Base-by-base conservation (phyloP, 2,329 filamentous ascomycete species). In the Aspergillus flavus region DNA sequence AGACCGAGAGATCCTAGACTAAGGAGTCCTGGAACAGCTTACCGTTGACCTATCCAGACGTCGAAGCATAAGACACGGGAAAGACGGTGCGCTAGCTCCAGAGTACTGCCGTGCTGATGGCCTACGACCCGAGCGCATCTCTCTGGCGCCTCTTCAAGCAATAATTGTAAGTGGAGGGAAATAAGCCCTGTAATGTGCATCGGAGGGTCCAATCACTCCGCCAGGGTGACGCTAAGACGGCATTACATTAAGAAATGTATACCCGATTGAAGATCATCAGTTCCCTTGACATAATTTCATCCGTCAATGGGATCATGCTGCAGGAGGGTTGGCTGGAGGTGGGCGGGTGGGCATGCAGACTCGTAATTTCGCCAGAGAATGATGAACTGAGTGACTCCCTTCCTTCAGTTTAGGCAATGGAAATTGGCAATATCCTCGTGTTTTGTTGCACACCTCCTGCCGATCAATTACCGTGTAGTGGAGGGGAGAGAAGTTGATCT, bases 31-130 rank as follows among this genome's bases (percentile, higher is more conserved):
- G 52, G 30, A 26, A 36, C 11, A 26, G 32, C 14, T 30, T 39
- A 39, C 21, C 11, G 23, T 39, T 39, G 32, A 26, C 52, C 34
- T 55, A 21, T 55, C 52, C 19, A 55, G 26, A 39, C 34, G 32
- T 34, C 21, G 32, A 30, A n/a, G 16, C n/a, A 39, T 39, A 26
- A 55, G 52, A 55, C 52, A 55, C 52, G 52, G 52, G 52, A 55
- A n/a, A 39, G 32, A 55, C 6, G 52, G 16, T 55, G 30, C 34
- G 23, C 52, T 55, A 39, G n/a, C 14, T 53, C 26, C 39, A 41
- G 39, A 32, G 28, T 16, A 30, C 50, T 28, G 14, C 26, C 50
- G 26, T 34, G 50, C 26, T n/a, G 16, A 34, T 53, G 26, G 45
- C 45, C 28, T 48, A 26, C 11, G 45, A 48, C 19, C 48, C 14